Evolutionary conservation across 441 rosid genomes (phyloP), one percentile per base, ranked within the genome.

Genomic region (Gossypium aridum): DNA sequence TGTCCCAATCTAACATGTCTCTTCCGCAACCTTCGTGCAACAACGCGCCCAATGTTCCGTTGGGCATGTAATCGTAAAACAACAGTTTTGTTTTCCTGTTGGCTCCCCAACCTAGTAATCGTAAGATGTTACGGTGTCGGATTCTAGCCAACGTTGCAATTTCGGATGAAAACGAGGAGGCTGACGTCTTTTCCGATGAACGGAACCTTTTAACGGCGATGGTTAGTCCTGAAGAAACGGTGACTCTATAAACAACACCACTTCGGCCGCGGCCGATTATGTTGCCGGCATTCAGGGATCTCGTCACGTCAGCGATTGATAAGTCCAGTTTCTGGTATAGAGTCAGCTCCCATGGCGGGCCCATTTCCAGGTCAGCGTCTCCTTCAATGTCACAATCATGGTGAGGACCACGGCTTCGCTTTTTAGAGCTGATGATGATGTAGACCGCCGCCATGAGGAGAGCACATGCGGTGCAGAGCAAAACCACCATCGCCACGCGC

Each of bases 91-190:
- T 81, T 68, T 78, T 91, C 72, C 88, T 83, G 75, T 92, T 94
- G 0, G 93, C 84, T 26, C 87, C 96, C 96, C 97, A 94, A 1
- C 98, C 98, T 3, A 94, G 53, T 71, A 94, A 82, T 8, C 91
- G 87, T 7, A 92, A 91, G 13, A 94, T 94, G 70, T 94, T 94
- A 13, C 97, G 89, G 87, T 94, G 98, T 12, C 97, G 91, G 49
- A 94, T 90, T 66, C 82, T 84, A 0, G 96, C 90, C 10, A 94
- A 78, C 0, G 97, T 92, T 1, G 86, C 82, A 17, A 88, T 92
- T 81, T 94, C 97, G 3, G 99, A 90, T 7, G 90, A 86, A 79
- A 92, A 94, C 60, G 94, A 91, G 14, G 88, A 87, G 2, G 86
- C 84, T 0, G 91, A 85, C 56, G 77, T 72, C 72, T 79, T 90